Evolutionary conservation across 257 asterid genomes (phyloP).

Genomic region (Rubia yunnanensis): DNA sequence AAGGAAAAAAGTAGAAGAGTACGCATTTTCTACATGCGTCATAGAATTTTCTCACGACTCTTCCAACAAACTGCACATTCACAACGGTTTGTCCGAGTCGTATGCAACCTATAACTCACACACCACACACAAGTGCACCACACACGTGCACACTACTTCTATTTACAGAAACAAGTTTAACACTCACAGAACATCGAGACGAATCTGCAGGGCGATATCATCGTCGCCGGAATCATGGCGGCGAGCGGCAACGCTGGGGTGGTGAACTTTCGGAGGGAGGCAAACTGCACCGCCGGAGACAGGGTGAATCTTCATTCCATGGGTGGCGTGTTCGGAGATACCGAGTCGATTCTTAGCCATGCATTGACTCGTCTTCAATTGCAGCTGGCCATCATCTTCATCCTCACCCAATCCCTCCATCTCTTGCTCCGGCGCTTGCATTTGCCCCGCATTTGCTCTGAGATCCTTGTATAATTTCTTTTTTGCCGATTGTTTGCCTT

Average conservation of each 20-base stretch:
- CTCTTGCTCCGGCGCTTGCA: conserved; percentile 46
- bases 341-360: conserved; percentile 19
- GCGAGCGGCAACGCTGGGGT: background rate
- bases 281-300: background rate
- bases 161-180: too few species aligned
- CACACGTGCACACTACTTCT: too few species aligned
- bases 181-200: background rate
- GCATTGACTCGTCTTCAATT: conserved; percentile 67
- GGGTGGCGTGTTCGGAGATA: conserved; percentile 50
- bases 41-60: too few species aligned
- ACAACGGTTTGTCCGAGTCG: too few species aligned
- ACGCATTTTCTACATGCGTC: too few species aligned
- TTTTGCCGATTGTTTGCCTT: background rate
- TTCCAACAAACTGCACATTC: too few species aligned
- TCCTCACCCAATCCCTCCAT: conserved; percentile 63
- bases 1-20: too few species aligned
- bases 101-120: too few species aligned
- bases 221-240: conserved; percentile 7
- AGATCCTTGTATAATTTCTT: conserved; percentile 41
- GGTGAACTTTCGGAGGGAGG: background rate
- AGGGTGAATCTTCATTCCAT: conserved; percentile 30
- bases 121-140: too few species aligned
- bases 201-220: background rate
- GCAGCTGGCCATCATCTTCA: conserved; percentile 58
- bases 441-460: conserved; percentile 74